Base-by-base conservation (phyloP, 2,329 filamentous ascomycete species). In the Xylaria sp. region DNA sequence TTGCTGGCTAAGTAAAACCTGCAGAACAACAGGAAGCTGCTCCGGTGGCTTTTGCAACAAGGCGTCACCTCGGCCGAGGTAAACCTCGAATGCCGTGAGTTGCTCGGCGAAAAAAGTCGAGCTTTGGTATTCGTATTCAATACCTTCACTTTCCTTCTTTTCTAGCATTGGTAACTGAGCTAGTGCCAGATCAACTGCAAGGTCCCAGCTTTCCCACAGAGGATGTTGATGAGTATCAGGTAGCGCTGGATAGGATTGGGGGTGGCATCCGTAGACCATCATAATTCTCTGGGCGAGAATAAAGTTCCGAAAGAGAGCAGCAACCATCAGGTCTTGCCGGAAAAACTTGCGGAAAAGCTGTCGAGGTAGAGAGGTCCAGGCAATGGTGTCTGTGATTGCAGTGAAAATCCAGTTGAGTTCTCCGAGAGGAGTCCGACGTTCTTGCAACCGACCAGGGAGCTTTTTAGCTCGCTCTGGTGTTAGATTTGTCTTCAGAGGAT, bases 331-430 rank as follows among this genome's bases (percentile, higher is more conserved):
- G 79, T 99, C 96, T 79, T 99, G 96, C 48, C 96, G 86, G 80
- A 99, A 99, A 68, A 98, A 93, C 80, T 97, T 97, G 80, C 97
- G 94, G 81, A 99, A 99, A 12, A 97, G 83, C 23, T 94, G 89
- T 53, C 95, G 91, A 3, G 94, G 93, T 4, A 99, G 83, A 5
- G 93, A 97, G 36, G 97, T 98, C 96, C 96, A 99, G 0, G 96
- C 96, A 75, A 99, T 99, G 1, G 95, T 98, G 78, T 99, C 96
- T 0, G 96, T 99, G 72, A 99, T 98, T 63, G 96, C 96, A 0
- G 96, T 99, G 77, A 99, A 98, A 41, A 99, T 99, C 96, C 96
- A 99, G 77, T 99, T 99, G 15, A 99, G 84, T 81, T 99, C 96
- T 70, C 96, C 96, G 39, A 99, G 86, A 9, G 96, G 96, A 58